These are phyloP conservation scores for Cryphonectria japonica DNA, from an alignment of 2,329 filamentous ascomycete genomes.

Conservation along the genomic window DNA sequence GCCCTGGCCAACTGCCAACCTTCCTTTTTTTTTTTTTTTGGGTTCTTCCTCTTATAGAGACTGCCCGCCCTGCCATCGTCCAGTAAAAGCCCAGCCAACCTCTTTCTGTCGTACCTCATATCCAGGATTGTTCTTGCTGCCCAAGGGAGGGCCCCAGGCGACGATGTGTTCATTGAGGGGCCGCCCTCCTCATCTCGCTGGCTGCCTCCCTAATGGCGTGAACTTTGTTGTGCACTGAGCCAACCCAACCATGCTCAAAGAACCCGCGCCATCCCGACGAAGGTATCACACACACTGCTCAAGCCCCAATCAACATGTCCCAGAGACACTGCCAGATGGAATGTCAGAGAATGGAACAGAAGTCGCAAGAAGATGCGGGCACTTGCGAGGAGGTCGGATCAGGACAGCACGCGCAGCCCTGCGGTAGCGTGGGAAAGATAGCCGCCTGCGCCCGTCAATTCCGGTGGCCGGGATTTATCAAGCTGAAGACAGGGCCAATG, in stretches of 20 bases:
- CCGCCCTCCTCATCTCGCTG: background rate
- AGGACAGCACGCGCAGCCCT: background rate
- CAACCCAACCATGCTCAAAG: constrained; percentile 8
- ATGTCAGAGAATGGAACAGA: constrained; percentile 17
- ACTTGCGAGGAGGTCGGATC: background rate
- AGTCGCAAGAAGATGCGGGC: constrained; percentile 21
- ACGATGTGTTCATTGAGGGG: constrained; percentile 10
- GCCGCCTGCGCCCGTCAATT: background rate
- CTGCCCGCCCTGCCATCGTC: constrained; percentile 2
- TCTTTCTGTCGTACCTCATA: background rate
- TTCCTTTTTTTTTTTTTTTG: background rate
- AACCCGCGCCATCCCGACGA: constrained; percentile 3
- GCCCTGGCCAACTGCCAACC: constrained; percentile 16
- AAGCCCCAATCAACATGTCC: background rate
- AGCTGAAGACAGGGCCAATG: constrained; percentile 7
- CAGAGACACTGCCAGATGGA: background rate
- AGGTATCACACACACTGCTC: background rate
- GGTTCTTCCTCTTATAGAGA: constrained; percentile 16
- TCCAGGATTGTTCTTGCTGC: constrained; percentile 10
- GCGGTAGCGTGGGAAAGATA: background rate
- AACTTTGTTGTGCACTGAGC: constrained; percentile 20
- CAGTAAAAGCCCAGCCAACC: constrained; percentile 27
- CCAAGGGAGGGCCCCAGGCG: constrained; percentile 3
- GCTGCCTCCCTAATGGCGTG: constrained; percentile 12
- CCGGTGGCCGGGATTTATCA: constrained; percentile 10